phyloP scores from a whole-genome alignment of 306 rosid genomes.

The Vicia villosa region DNA sequence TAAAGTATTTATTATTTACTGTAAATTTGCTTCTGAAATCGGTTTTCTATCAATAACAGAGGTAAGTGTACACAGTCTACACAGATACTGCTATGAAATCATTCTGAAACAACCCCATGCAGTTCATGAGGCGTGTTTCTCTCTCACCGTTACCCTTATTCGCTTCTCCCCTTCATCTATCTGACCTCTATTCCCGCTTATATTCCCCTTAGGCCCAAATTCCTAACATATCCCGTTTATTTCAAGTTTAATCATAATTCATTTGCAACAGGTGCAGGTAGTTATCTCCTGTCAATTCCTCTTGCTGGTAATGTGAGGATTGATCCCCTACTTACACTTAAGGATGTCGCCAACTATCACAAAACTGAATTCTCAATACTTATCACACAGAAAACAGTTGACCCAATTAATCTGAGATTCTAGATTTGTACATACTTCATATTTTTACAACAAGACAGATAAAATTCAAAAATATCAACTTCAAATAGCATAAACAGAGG shows the following conservation, averaged over 20 bases:
- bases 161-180: not conserved
- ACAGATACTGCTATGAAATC: not conserved
- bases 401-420: not conserved
- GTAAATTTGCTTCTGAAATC: not conserved
- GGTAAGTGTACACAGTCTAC: not conserved
- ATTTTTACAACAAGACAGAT: not conserved
- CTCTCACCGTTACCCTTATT: not conserved
- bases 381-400: not conserved
- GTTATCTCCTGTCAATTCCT: not conserved
- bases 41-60: not conserved
- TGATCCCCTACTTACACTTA: not conserved
- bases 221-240: not conserved
- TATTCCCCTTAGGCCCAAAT: not conserved
- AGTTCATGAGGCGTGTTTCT: not conserved
- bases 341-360: not conserved
- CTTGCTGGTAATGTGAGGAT: not conserved
- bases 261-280: conserved; percentile 1
- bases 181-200: not conserved
- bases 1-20: not conserved
- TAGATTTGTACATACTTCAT: not conserved
- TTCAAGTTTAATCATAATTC: not conserved
- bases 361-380: not conserved
- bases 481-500: not conserved
- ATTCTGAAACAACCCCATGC: not conserved
- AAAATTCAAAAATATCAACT: not conserved